A percentile compares a stretch with the other conserved stretches of the same genome.
These are phyloP conservation scores for Suillus brevipes DNA, from an alignment of 768 basidiomycete species.

Conservation along the genomic window DNA sequence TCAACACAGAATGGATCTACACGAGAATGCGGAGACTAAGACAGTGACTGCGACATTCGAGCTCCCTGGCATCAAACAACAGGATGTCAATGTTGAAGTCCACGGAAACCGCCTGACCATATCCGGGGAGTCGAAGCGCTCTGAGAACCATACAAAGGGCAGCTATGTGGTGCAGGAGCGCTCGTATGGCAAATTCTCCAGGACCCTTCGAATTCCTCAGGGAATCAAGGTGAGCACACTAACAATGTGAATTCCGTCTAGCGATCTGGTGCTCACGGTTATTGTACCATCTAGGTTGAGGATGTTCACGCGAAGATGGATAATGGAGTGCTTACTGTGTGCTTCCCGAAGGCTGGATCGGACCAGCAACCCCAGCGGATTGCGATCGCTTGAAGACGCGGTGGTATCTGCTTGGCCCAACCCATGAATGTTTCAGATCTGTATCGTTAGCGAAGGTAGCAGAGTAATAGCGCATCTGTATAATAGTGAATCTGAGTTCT, in stretches of 20 bases:
- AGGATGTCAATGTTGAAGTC: not conserved
- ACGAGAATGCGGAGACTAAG: conserved; percentile 48
- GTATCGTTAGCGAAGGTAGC: not conserved
- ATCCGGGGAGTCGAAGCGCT: not conserved
- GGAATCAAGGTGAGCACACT: not conserved
- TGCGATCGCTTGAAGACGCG: conserved; percentile 16
- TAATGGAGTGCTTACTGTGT: not conserved
- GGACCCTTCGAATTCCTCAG: not conserved
- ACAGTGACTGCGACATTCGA: conserved; percentile 43
- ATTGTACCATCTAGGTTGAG: not conserved
- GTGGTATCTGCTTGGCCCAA: not conserved
- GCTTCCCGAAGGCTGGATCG: not conserved
- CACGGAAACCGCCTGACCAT: not conserved
- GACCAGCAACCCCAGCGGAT: not conserved
- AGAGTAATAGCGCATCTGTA: not conserved
- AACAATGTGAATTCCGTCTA: not conserved
- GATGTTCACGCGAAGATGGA: not conserved
- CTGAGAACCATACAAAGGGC: not conserved
- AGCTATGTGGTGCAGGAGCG: not conserved
- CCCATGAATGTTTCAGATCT: not conserved
- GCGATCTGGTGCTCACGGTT: not conserved
- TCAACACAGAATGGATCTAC: conserved; percentile 50
- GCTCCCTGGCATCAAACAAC: not conserved
- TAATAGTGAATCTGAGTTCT: no score
- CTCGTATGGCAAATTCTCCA: not conserved